Evolutionary conservation across 495 filamentous ascomycete genomes (phyloP).

Genomic region (Chaetomium tenue): DNA sequence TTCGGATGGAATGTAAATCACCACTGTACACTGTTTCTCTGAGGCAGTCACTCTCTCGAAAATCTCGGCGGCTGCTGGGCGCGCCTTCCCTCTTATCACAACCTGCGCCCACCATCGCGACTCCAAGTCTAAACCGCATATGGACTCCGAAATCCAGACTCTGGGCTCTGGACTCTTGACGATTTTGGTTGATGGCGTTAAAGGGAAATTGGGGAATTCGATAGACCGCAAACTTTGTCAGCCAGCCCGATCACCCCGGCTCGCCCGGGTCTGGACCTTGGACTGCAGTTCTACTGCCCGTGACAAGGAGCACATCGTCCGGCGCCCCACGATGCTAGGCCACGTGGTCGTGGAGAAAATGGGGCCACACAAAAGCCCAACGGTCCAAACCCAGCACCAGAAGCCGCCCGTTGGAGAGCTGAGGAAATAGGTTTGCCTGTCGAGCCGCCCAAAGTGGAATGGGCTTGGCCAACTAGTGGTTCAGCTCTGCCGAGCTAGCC

Average conservation of each 20-base stretch:
- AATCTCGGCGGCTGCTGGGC: not conserved
- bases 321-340: not conserved
- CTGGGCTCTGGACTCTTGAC: too few species aligned
- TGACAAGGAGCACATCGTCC: not conserved
- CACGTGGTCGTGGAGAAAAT: not conserved
- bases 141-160: too few species aligned
- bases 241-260: not conserved
- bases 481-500: not conserved
- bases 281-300: not conserved
- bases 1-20: too few species aligned
- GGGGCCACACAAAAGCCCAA: not conserved
- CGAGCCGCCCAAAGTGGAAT: constrained; percentile 3
- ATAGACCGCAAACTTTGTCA: constrained; percentile 8
- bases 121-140: not conserved
- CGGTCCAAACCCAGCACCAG: not conserved
- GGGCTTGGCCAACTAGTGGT: constrained; percentile 10
- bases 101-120: not conserved
- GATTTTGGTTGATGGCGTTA: not conserved
- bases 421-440: not conserved
- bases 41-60: too few species aligned
- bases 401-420: not conserved
- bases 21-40: not conserved
- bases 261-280: not conserved
- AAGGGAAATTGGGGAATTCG: constrained; percentile 11
- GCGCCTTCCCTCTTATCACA: not conserved